phyloP scores from a whole-genome alignment of 2,329 filamentous ascomycete genomes.

The Conoideocrella luteorostrata region DNA sequence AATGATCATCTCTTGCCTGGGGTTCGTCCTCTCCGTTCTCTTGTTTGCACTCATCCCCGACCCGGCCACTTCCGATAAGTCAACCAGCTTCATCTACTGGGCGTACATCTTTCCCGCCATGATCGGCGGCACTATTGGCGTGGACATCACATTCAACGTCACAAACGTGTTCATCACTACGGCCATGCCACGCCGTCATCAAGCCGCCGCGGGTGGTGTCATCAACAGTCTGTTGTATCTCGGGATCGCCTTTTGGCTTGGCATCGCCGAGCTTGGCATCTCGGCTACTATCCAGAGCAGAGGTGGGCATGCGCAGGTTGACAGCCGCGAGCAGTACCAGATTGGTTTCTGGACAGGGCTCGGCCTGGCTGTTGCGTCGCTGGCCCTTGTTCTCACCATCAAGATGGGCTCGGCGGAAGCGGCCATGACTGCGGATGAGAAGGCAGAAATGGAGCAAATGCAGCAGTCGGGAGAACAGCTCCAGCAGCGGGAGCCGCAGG shows the following conservation, averaged over 20 bases:
- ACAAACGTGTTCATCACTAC: constrained; percentile 75
- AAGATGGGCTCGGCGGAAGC: constrained; percentile 48
- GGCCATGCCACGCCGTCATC: constrained; percentile 56
- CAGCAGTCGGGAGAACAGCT: not conserved
- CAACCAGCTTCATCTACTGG: constrained; percentile 50
- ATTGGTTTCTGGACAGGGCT: constrained; percentile 62
- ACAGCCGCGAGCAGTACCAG: constrained; percentile 49
- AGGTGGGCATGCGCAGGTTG: constrained; percentile 22
- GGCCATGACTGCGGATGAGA: constrained; percentile 53
- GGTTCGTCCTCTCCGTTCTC: constrained; percentile 51
- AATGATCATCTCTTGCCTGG: constrained; percentile 54
- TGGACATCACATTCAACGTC: constrained; percentile 71
- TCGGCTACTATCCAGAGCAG: constrained; percentile 35
- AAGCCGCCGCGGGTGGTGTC: constrained; percentile 65
- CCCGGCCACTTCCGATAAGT: constrained; percentile 26
- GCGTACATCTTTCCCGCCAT: constrained; percentile 66
- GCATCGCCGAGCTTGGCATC: constrained; percentile 60
- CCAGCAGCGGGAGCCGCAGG: no score
- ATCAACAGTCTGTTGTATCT: constrained; percentile 67
- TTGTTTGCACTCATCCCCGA: constrained; percentile 59
- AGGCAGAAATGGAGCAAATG: constrained; percentile 21
- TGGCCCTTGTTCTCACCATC: constrained; percentile 51
- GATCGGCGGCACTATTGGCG: constrained; percentile 62
- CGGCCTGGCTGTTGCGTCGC: constrained; percentile 43
- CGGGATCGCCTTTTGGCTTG: constrained; percentile 65